Evolutionary conservation across 352 stramenopile genomes (phyloP).

Genomic region (Phytophthora fragariae): DNA sequence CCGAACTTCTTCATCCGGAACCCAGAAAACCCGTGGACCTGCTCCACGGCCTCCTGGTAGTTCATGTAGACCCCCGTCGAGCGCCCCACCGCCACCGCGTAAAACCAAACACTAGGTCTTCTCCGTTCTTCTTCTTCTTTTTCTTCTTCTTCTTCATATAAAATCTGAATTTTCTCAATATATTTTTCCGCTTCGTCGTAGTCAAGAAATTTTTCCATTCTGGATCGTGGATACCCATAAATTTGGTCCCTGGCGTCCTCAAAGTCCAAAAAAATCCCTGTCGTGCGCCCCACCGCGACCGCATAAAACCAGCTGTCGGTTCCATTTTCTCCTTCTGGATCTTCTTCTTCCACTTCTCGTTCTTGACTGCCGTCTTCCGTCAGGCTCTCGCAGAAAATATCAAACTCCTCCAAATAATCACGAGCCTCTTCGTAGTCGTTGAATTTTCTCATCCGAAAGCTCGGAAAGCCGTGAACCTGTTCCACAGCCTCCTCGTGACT

Average conservation of each 20-base stretch:
- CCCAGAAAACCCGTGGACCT: constrained; percentile 19
- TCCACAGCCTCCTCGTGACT: constrained; percentile 1
- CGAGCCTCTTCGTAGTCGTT: constrained; percentile 20
- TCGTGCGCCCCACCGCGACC: background rate
- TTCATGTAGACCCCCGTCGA: constrained; percentile 51
- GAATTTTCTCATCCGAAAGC: constrained; percentile 24
- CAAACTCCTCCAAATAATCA: constrained; percentile 26
- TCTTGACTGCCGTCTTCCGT: constrained; percentile 8
- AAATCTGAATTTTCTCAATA: background rate
- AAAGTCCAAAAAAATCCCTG: constrained; percentile 9
- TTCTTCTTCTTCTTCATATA: constrained; percentile 2
- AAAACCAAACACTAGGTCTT: constrained; percentile 19
- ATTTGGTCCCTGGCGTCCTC: constrained; percentile 10
- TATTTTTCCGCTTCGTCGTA: constrained; percentile 14
- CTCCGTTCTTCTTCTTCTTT: constrained; percentile 4
- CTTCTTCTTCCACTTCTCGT: constrained; percentile 5
- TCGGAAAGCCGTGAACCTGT: constrained; percentile 17
- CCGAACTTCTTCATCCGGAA: constrained; percentile 27
- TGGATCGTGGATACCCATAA: background rate
- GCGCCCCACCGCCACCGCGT: constrained; percentile 60
- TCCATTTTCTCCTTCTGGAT: background rate
- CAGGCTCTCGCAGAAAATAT: constrained; percentile 22
- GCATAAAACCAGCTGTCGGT: background rate
- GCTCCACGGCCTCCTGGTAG: constrained; percentile 10
- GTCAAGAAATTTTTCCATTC: constrained; percentile 4